Percentiles rank a stretch among this genome's conserved stretches.
phyloP scores from a whole-genome alignment of 139 green algal genomes.

The Edaphochlamys debaryana region DNA sequence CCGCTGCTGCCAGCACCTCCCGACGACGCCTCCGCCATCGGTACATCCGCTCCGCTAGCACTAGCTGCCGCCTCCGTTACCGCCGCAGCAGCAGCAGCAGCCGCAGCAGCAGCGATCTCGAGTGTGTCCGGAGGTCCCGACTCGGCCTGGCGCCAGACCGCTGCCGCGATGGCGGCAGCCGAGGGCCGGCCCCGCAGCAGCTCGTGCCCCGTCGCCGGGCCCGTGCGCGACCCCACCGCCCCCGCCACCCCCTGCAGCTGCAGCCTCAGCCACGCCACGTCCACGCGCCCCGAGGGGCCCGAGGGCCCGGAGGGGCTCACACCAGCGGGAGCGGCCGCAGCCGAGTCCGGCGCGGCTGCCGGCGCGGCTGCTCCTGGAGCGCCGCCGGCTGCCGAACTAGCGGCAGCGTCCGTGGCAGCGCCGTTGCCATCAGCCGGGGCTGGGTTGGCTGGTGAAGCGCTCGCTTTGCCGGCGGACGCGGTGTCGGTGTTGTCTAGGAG shows the following conservation, averaged over 20 bases:
- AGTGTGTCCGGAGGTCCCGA: not conserved
- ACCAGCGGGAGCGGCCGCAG: not conserved
- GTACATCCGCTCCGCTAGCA: not conserved
- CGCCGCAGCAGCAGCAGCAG: not conserved
- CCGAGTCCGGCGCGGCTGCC: not conserved
- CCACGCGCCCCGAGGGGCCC: not conserved
- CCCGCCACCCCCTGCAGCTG: not conserved
- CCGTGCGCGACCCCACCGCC: not conserved
- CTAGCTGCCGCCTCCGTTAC: not conserved
- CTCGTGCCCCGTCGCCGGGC: not conserved
- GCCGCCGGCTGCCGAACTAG: too few relatives aligned
- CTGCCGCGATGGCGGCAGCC: not conserved
- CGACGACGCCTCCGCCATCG: too few relatives aligned
- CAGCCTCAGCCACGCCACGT: slow-evolving; percentile 13
- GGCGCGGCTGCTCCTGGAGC: not conserved
- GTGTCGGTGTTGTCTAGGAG: not conserved
- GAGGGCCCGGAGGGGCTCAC: too few relatives aligned
- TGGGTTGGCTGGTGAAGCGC: not conserved
- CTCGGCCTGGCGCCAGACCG: not conserved
- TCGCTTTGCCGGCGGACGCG: too few relatives aligned
- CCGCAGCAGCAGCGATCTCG: not conserved
- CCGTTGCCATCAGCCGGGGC: not conserved
- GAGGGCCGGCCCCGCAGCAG: not conserved
- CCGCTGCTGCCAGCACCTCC: too few relatives aligned
- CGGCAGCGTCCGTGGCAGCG: not conserved